Percentiles rank a stretch among this genome's conserved stretches.
These are phyloP conservation scores for Ilyonectria mors-panacis DNA, from an alignment of 2,329 filamentous ascomycete species.

Conservation along the genomic window DNA sequence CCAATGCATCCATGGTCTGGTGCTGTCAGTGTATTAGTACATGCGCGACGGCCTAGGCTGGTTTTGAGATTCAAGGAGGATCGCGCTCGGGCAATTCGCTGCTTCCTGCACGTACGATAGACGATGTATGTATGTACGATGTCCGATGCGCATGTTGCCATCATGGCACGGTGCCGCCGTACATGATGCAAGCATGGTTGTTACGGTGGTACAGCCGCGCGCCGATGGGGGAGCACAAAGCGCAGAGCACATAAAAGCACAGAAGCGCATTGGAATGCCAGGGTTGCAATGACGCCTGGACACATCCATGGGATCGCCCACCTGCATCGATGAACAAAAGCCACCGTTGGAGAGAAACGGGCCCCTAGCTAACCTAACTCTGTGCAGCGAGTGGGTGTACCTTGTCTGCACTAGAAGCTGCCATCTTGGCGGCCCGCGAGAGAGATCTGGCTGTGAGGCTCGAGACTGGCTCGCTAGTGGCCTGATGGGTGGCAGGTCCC, in stretches of 20 bases:
- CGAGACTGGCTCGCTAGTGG: constrained; percentile 36
- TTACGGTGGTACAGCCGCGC: too few relatives aligned
- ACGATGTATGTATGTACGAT: constrained; percentile 27
- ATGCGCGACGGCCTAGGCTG: constrained; percentile 2
- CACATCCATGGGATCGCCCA: constrained; percentile 32
- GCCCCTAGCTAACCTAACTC: background rate
- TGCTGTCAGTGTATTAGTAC: background rate
- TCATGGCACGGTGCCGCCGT: constrained; percentile 18
- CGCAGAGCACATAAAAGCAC: constrained; percentile 5
- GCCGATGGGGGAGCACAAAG: constrained; percentile 19
- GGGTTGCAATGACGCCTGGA: constrained; percentile 18
- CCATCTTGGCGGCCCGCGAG: constrained; percentile 27
- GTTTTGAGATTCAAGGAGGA: constrained; percentile 11
- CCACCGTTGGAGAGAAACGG: background rate
- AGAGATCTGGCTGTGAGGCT: constrained; percentile 29
- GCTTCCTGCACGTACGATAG: constrained; percentile 32
- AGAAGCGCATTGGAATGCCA: constrained; percentile 10
- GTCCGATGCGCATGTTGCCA: constrained; percentile 29
- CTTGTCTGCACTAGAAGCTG: constrained; percentile 16
- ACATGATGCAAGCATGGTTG: background rate
- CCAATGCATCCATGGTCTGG: background rate
- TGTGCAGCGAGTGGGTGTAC: background rate
- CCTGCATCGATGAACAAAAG: constrained; percentile 19
- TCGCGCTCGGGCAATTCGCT: constrained; percentile 27
- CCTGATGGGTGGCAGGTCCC: constrained; percentile 28